phyloP scores from a whole-genome alignment of 345 rosid genomes.

The Eucalyptus coolabah region DNA sequence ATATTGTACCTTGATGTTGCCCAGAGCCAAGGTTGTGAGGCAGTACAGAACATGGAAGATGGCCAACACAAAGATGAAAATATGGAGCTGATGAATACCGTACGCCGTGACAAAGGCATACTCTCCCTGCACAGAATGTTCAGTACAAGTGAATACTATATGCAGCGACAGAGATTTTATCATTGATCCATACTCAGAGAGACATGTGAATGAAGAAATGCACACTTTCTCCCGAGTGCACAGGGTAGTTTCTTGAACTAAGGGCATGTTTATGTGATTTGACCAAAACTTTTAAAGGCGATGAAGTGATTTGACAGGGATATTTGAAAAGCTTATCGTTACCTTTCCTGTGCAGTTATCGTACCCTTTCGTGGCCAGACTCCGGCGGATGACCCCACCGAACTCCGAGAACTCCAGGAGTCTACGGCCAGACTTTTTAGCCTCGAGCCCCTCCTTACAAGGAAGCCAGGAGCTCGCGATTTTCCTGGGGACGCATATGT shows the following conservation, averaged over 20 bases:
- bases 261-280: not conserved
- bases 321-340: not conserved
- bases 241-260: not conserved
- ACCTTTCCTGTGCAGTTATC: constrained; percentile 47
- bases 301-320: not conserved
- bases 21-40: constrained; percentile 48
- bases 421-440: not conserved
- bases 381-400: constrained; percentile 25
- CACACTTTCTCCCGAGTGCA: not conserved
- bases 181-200: not conserved
- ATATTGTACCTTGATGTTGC: constrained; percentile 48
- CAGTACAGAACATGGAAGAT: constrained; percentile 66
- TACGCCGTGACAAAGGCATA: constrained; percentile 71
- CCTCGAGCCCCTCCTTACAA: constrained; percentile 2
- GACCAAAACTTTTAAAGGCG: not conserved
- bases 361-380: constrained; percentile 25
- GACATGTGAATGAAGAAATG: not conserved
- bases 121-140: constrained; percentile 35
- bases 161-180: not conserved
- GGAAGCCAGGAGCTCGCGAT: constrained; percentile 58
- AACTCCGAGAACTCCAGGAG: constrained; percentile 16
- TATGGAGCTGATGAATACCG: constrained; percentile 88
- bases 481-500: constrained; percentile 46
- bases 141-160: not conserved
- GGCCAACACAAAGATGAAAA: constrained; percentile 72